Base-by-base conservation (phyloP, 139 green algal species). In the Astrephomene gubernaculifera region DNA sequence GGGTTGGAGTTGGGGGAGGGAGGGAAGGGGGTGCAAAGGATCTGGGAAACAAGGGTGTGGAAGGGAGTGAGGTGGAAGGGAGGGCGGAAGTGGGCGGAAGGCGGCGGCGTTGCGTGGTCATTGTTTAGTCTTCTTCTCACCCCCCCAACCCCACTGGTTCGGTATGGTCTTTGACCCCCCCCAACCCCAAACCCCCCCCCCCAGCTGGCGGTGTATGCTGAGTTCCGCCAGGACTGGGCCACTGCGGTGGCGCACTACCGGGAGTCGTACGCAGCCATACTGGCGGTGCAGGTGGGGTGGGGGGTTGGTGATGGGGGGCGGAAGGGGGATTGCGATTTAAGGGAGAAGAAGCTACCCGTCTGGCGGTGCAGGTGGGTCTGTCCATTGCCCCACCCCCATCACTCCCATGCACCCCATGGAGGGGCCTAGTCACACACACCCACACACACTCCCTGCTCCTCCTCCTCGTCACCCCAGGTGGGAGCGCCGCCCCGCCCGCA, bases 171-270 rank as follows among this genome's bases (percentile, higher is more conserved):
- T n/a, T n/a, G n/a, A n/a, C n/a, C n/a, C n/a, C n/a, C n/a, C n/a
- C n/a, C n/a, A n/a, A n/a, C n/a, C n/a, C n/a, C n/a, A n/a, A n/a
- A n/a, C n/a, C 17, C 10, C 67, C 27, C 27, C 41, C 27, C 60
- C 33, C 89, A 94, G 89, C 63, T 93, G 27, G 91, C 87, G 0
- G 86, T 90, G 68, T 88, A 90, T 49, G 87, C 91, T 10, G 91
- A 94, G 79, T 93, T 94, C 71, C 76, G 89, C 2, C 91, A 93
- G 76, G 91, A 94, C 78, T 94, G 91, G 91, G 38, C 61, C 14
- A 71, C 69, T 12, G 91, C 91, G 5, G 89, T 94, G 25, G 70
- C 35, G 41, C 83, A 89, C 29, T 94, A 94, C 88, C 86, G 90
- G 45, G 83, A 87, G 17, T 82, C 89, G 41, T 90, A 91, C 81